Base-by-base conservation (phyloP, 2,329 filamentous ascomycete species). In the Byssothecium circinans region DNA sequence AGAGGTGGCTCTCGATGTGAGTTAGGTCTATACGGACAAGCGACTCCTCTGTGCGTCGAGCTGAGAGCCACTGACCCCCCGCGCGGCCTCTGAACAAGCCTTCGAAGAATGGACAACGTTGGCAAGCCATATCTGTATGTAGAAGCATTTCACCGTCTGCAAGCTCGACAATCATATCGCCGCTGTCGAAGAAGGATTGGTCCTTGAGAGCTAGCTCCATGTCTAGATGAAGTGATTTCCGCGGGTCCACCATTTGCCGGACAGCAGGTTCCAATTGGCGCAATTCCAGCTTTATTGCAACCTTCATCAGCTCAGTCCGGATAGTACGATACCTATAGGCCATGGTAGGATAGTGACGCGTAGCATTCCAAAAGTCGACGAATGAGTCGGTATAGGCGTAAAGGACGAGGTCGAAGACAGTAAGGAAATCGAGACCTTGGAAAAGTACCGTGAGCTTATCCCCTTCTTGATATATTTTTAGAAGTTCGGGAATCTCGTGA, bases 41-140 rank as follows among this genome's bases (percentile, higher is more conserved):
- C 63, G 68, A 67, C 5, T 69, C 61, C 64, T 50, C 72, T 42
- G 80, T 74, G n/a, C 83, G 82, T 43, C 91, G 82, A 25, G 81
- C 81, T 40, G 85, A 80, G 17, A 99, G 78, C 94, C 94, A 99
- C 58, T 82, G 82, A 0, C 94, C 94, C 33, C 81, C 81, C 7
- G 94, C 89, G 35, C 90, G 85, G n/a, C 94, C 94, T 58, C 89
- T 80, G 69, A 96, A 97, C 35, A 99, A 78, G 1, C 88, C 88
- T 53, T 92, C 79, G 56, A 99, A 99, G 78, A 96, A 99, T 0
- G 90, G 91, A 60, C 91, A 96, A 56, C 94, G 80, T 61, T 86
- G 85, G 56, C 90, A 91, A 29, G 96, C 69, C 3, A 97, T 71
- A 4, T 85, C 78, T 54, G 89, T 92, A 62, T 99, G 94, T 1